Evolutionary conservation across 1,284 basidiomycete species (phyloP).

Genomic region (Rhodotorula sp.): DNA sequence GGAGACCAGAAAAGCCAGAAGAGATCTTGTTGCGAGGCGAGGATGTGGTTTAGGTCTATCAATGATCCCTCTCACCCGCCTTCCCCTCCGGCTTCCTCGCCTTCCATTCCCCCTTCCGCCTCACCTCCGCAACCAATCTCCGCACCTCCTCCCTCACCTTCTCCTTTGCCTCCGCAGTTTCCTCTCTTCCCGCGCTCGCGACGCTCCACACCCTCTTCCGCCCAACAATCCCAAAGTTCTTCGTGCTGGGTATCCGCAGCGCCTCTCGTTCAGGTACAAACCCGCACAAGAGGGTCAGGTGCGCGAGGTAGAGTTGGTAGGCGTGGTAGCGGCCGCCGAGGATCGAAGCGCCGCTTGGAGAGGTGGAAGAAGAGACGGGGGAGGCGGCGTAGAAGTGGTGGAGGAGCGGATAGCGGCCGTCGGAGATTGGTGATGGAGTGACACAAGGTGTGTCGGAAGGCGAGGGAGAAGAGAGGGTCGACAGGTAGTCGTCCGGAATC

Average conservation of each 20-base stretch:
- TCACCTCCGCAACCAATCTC: slow-evolving; percentile 56
- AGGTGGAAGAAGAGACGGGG: slow-evolving; percentile 2
- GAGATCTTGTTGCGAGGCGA: not conserved
- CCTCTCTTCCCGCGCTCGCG: slow-evolving; percentile 26
- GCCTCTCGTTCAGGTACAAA: slow-evolving; percentile 84
- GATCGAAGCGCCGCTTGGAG: not conserved
- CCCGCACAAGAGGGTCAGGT: slow-evolving; percentile 59
- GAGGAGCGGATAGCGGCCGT: slow-evolving; percentile 10
- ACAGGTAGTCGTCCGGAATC: slow-evolving; percentile 24
- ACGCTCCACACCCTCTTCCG: slow-evolving; percentile 49
- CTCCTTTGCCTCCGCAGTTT: slow-evolving; percentile 19
- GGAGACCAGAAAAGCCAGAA: too few relatives aligned
- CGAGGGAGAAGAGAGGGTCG: not conserved
- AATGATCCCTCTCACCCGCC: slow-evolving; percentile 14
- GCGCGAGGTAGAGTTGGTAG: slow-evolving; percentile 47
- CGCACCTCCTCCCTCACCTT: slow-evolving; percentile 46
- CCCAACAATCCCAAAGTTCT: slow-evolving; percentile 89
- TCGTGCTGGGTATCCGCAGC: slow-evolving; percentile 83
- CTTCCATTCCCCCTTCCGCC: slow-evolving; percentile 49
- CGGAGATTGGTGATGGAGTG: not conserved
- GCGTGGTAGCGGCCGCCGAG: slow-evolving; percentile 52
- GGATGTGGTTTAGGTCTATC: not conserved
- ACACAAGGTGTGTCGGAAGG: not conserved
- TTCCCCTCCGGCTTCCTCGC: slow-evolving; percentile 37
- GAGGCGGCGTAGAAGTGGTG: slow-evolving; percentile 30